Base-by-base conservation (phyloP, 2,329 filamentous ascomycete species). In the Cadophora malorum region DNA sequence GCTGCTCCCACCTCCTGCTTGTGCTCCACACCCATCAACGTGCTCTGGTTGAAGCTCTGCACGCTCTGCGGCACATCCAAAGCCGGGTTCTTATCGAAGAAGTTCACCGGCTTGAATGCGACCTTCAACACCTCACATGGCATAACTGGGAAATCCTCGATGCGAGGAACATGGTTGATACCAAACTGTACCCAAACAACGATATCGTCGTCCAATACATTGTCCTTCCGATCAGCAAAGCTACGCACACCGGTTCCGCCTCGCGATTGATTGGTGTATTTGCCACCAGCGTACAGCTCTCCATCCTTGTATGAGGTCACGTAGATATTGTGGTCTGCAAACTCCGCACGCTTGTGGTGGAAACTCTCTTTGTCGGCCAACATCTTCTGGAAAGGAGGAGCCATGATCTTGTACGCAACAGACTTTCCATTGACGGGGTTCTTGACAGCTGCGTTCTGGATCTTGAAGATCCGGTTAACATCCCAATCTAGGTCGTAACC, bases 121-220 rank as follows among this genome's bases (percentile, higher is more conserved):
- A 86, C 82, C 72, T 80, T 81, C 19, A 85, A 75, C 16, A 80
- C 83, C 77, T 91, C 88, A 73, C 83, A 84, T 0, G 88, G 88
- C 89, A 91, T 91, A 50, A 91, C 86, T 0, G 88, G 88, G 78
- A 90, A 91, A 74, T 91, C 88, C 74, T 90, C 88, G 28, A 86
- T 82, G 6, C 88, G 80, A 0, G 88, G 87, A 31, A 89, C 86
- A 71, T 91, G 89, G 41, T 89, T 91, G 31, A 89, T 84, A 21
- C 88, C 81, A 73, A 84, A 84, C 3, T 86, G 84, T 21, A 87
- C 82, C 84, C 85, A 89, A 4, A 89, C 78, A 1, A 89, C 85
- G 50, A 87, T 81, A 52, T 88, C 83, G 23, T 82, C 79, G 67
- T 89, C 79, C 77, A 83, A 72, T 33, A 83, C 81, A 72, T 82